Conservation (phyloP, 495 filamentous ascomycete species). For the Terfezia claveryi region DNA sequence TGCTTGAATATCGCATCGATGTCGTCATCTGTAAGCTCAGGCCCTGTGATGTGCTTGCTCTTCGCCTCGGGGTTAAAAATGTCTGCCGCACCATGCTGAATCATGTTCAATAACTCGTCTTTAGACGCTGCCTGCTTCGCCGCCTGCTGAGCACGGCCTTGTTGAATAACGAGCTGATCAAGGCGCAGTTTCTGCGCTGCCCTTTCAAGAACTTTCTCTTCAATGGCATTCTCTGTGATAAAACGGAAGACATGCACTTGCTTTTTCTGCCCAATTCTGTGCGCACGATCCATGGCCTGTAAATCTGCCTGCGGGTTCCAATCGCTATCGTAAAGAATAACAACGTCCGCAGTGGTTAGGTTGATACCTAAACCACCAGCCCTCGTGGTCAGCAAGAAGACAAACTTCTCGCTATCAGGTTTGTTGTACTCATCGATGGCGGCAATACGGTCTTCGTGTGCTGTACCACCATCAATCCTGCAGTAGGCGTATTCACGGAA, state of each 20-base stretch:
- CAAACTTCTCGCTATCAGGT: conserved; percentile 81
- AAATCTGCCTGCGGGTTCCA: conserved; percentile 99
- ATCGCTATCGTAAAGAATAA: conserved; percentile 95
- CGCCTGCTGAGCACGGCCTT: conserved; percentile 84
- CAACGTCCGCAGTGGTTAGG: conserved; percentile 83
- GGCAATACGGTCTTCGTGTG: conserved; percentile 91
- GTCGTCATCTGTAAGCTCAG: conserved; percentile 58
- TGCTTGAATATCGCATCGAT: conserved; percentile 71
- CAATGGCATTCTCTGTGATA: conserved; percentile 92
- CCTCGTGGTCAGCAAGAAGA: conserved; percentile 92
- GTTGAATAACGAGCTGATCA: conserved; percentile 97
- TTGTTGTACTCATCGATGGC: conserved; percentile 98
- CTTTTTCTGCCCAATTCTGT: conserved; percentile 97
- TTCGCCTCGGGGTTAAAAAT: conserved; percentile 48
- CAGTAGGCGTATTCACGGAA: conserved; percentile 90
- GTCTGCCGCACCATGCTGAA: conserved; percentile 91
- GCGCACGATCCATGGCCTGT: conserved; percentile 95
- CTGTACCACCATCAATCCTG: conserved; percentile 91
- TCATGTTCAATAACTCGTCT: conserved; percentile 91
- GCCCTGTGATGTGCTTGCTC: conserved; percentile 22
- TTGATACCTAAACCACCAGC: conserved; percentile 98
- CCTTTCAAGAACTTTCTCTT: conserved; percentile 94
- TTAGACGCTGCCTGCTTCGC: conserved; percentile 74
- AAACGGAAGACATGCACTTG: conserved; percentile 93
- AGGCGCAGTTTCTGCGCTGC: conserved; percentile 93